Base-by-base conservation (phyloP, 352 stramenopile genomes). In the Globisporangium parvum region DNA sequence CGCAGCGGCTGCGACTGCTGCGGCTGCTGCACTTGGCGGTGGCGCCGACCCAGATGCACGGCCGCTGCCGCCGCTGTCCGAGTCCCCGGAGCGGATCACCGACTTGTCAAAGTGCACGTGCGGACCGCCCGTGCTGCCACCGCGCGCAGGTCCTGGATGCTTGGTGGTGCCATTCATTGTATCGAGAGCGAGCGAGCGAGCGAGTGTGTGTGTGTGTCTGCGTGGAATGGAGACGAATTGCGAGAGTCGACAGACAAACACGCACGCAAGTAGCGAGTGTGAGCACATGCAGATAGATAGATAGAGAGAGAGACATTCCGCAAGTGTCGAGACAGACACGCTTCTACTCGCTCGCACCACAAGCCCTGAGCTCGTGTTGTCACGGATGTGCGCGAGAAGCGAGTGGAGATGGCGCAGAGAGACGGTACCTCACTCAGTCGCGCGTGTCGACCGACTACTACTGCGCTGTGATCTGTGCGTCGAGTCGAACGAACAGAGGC, bases 101-200 rank as follows among this genome's bases (percentile, higher is more conserved):
- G 72, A 81, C 62, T 67, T 64, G 57, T 91, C 77, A 59, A 91
- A 91, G 62, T 81, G 79, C 57, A 91, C 80, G 57, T 83, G 72
- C 18, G 65, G 23, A 65, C 62, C 55, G 54, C 51, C 14, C 3
- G 39, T 14, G 37, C 37, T 18, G 37, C 12, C 37, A 20, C 39
- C 18, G 18, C 18, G 14, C 14, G 14, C 18, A 20, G 15, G 15
- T 21, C 47, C 47, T 2, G 63, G 63, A 20, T 60, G 31, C 26
- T 82, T 83, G 60, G 70, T 84, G 23, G 70, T 84, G 23, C 67
- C 71, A 60, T 82, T 81, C 67, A 86, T 83, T 57, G 14, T 15
- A 37, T 8, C 5, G 31, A 37, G 31, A 37, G 31, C 39, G 15
- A 18, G 11, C 15, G 39, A 9, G 39, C 10, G 31, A 37, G 31